These are phyloP conservation scores for Penicillium antarcticum DNA, from an alignment of 495 filamentous ascomycete genomes.

Conservation along the genomic window DNA sequence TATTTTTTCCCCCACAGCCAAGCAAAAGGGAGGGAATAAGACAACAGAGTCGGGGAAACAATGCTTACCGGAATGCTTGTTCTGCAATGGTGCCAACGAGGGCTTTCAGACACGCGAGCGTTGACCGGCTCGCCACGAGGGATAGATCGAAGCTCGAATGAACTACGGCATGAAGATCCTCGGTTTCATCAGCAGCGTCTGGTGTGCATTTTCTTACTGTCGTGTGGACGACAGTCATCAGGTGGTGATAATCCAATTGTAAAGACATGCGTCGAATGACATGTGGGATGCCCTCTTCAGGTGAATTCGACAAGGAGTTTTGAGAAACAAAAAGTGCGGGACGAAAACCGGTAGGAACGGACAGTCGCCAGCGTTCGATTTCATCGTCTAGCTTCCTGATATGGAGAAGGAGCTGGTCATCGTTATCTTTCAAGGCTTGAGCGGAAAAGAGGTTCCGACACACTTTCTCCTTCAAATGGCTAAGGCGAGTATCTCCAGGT, in stretches of 20 bases:
- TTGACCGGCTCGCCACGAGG: conserved; percentile 15
- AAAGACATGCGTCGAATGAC: conserved; percentile 9
- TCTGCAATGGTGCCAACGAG: conserved; percentile 3
- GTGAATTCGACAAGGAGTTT: background rate
- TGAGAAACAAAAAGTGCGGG: conserved; percentile 15
- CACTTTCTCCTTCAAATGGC: conserved; percentile 14
- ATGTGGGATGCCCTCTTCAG: background rate
- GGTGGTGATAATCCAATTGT: conserved; percentile 13
- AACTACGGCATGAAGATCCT: conserved; percentile 16
- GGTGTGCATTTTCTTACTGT: conserved; percentile 16
- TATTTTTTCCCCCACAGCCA: background rate
- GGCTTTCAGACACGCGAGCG: conserved; percentile 5
- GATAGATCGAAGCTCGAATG: conserved; percentile 23
- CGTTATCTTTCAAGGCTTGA: conserved; percentile 1
- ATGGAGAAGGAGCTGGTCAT: conserved; percentile 12
- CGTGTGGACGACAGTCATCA: conserved; percentile 16
- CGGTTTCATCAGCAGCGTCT: background rate
- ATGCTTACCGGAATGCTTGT: conserved; percentile 10
- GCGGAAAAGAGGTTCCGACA: conserved; percentile 12
- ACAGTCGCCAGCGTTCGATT: conserved; percentile 16
- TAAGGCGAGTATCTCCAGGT: conserved; percentile 9
- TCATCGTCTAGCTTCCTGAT: conserved; percentile 17
- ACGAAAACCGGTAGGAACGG: conserved; percentile 7
- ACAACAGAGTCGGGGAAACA: background rate
- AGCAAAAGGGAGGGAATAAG: background rate